These are phyloP conservation scores for Bryum argenteum DNA, from an alignment of 225 moss, liverwort and hornwort genomes.

Conservation along the genomic window DNA sequence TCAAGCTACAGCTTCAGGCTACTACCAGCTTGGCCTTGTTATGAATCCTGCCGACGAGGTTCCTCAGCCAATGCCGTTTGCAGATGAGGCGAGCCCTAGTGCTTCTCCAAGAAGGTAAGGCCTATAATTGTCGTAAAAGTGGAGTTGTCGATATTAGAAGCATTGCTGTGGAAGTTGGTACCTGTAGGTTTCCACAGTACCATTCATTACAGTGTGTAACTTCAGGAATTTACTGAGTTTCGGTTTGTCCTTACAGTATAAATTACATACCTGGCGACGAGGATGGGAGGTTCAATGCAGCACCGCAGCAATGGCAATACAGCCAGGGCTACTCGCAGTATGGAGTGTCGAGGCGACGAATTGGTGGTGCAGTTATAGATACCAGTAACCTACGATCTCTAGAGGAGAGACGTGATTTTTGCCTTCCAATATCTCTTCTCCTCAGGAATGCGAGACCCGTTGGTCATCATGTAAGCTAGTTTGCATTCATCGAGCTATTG, in stretches of 20 bases:
- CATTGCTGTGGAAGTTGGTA: background rate
- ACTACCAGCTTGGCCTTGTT: conserved; percentile 90
- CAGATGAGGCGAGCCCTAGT: conserved; percentile 44
- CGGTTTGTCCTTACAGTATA: conserved; percentile 47
- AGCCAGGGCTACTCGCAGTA: conserved; percentile 74
- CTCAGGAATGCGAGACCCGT: conserved; percentile 80
- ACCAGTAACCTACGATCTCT: conserved; percentile 66
- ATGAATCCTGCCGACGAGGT: conserved; percentile 66
- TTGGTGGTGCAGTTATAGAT: conserved; percentile 85
- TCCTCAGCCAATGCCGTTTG: conserved; percentile 50
- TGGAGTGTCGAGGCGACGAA: conserved; percentile 77
- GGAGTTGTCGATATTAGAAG: background rate
- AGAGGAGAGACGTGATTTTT: conserved; percentile 62
- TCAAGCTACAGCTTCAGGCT: conserved; percentile 89
- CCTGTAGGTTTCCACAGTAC: background rate
- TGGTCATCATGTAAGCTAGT: conserved; percentile 77
- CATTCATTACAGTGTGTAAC: background rate
- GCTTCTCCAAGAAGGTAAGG: conserved; percentile 58
- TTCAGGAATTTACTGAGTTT: conserved; percentile 15
- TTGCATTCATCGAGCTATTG: background rate
- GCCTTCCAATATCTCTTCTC: conserved; percentile 68
- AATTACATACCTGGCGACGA: conserved; percentile 60
- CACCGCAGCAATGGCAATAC: conserved; percentile 78
- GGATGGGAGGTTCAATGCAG: conserved; percentile 62
- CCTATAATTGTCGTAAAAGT: background rate